A percentile compares a stretch with the other conserved stretches of the same genome.
Conservation (phyloP, 176 grass and related monocot species). For the Dendrocalamus sinicus region DNA sequence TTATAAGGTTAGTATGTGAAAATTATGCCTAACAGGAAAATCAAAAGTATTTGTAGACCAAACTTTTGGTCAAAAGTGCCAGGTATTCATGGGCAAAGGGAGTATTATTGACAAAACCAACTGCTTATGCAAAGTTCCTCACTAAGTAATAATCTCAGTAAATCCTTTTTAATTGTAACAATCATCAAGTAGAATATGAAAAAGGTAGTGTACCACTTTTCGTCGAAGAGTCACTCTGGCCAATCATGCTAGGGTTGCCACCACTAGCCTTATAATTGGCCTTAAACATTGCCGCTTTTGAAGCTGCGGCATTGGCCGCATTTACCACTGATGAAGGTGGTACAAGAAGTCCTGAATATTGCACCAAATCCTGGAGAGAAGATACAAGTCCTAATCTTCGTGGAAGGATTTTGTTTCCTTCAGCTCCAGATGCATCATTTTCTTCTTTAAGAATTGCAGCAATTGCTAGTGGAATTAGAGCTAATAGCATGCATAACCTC, state of each 20-base stretch:
- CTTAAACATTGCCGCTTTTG: conserved; percentile 81
- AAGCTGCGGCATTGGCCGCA: conserved; percentile 84
- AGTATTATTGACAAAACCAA: conserved; percentile 10
- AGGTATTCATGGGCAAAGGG: background rate
- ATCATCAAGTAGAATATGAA: conserved; percentile 31
- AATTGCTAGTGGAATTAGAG: conserved; percentile 82
- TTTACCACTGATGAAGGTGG: conserved; percentile 79
- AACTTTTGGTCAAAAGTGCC: background rate
- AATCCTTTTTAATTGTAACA: background rate
- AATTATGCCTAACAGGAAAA: background rate
- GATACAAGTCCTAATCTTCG: conserved; percentile 77
- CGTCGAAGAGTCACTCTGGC: conserved; percentile 51
- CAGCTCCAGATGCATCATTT: conserved; percentile 41
- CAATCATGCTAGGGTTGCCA: conserved; percentile 55
- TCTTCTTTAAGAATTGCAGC: conserved; percentile 80
- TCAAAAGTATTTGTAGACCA: background rate
- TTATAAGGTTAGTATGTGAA: background rate
- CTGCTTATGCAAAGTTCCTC: background rate
- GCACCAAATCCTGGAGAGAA: conserved; percentile 84
- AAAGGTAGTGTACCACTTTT: conserved; percentile 60
- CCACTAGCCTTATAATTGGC: conserved; percentile 51
- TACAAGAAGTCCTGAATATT: conserved; percentile 82
- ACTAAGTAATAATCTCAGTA: background rate
- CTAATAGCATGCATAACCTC: conserved; percentile 83
- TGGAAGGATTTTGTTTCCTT: conserved; percentile 60